These are phyloP conservation scores for Picochlorum sp. DNA, from an alignment of 139 green algal genomes.

Conservation along the genomic window DNA sequence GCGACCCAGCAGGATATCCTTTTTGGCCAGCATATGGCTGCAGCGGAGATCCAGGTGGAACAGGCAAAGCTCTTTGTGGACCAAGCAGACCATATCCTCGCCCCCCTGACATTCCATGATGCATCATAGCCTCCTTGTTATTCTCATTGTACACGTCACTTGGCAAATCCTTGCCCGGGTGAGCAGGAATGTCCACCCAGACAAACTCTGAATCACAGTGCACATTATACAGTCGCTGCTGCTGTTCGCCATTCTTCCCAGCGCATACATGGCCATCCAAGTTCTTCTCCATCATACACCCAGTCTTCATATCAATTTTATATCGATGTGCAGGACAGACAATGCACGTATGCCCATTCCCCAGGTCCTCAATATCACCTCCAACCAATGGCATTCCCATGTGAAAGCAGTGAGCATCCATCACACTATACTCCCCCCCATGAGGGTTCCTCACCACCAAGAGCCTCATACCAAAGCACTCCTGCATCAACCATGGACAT, in stretches of 20 bases:
- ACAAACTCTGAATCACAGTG: slow-evolving; percentile 35
- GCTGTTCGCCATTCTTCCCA: slow-evolving; percentile 17
- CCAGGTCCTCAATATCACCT: slow-evolving; percentile 34
- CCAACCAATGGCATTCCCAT: slow-evolving; percentile 16
- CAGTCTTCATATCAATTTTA: slow-evolving; percentile 26
- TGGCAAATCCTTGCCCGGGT: slow-evolving; percentile 13
- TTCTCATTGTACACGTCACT: slow-evolving; percentile 24
- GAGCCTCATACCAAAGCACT: slow-evolving; percentile 19
- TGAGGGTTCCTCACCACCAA: slow-evolving; percentile 16
- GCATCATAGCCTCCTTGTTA: not conserved
- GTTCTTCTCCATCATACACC: slow-evolving; percentile 20
- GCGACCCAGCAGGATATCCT: not conserved
- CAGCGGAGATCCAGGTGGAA: slow-evolving; percentile 6
- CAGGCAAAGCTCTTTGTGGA: not conserved
- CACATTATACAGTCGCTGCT: slow-evolving; percentile 40
- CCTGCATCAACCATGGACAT: slow-evolving; percentile 8
- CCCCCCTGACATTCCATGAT: not conserved
- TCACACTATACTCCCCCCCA: slow-evolving; percentile 9
- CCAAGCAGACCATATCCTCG: slow-evolving; percentile 17
- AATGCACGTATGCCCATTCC: slow-evolving; percentile 24
- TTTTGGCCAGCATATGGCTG: slow-evolving; percentile 17
- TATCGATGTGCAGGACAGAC: slow-evolving; percentile 31
- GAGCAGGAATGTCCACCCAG: slow-evolving; percentile 23
- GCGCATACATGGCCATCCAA: slow-evolving; percentile 16
- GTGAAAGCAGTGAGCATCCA: slow-evolving; percentile 32